These are phyloP conservation scores for Solanum boliviense DNA, from an alignment of 257 asterid species.

Conservation along the genomic window DNA sequence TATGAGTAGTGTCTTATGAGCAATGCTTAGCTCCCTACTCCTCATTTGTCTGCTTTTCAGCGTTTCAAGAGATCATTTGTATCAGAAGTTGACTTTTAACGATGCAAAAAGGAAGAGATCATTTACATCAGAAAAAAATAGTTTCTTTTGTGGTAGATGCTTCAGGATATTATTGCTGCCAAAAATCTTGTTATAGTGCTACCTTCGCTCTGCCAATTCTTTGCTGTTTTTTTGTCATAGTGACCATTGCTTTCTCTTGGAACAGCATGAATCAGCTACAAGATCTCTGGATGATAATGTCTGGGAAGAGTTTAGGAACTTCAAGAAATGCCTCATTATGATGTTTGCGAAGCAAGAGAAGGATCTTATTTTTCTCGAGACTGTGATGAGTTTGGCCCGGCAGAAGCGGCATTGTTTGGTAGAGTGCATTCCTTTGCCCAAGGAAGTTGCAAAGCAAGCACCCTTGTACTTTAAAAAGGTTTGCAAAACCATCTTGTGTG, in stretches of 20 bases:
- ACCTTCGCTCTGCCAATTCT: background rate
- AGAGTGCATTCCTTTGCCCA: slow-evolving; percentile 87
- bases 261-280: slow-evolving; percentile 82
- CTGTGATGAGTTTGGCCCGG: slow-evolving; percentile 68
- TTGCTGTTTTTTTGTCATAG: background rate
- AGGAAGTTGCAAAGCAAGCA: slow-evolving; percentile 70
- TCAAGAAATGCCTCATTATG: slow-evolving; percentile 96
- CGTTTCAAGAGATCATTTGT: background rate
- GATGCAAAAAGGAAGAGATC: background rate
- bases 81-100: background rate
- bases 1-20: background rate
- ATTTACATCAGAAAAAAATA: background rate
- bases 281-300: slow-evolving; percentile 80
- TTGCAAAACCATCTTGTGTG: background rate
- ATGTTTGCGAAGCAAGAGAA: slow-evolving; percentile 82
- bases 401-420: slow-evolving; percentile 86
- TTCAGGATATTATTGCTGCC: background rate
- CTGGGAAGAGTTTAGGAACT: slow-evolving; percentile 89
- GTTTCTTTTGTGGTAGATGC: background rate
- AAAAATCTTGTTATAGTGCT: background rate
- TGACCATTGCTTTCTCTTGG: slow-evolving; percentile 4
- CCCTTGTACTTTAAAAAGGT: slow-evolving; percentile 97
- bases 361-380: slow-evolving; percentile 76
- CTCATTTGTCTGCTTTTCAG: background rate
- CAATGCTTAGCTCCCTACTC: background rate